Base-by-base conservation (phyloP, 176 grass and related monocot species). In the Zizania latifolia region DNA sequence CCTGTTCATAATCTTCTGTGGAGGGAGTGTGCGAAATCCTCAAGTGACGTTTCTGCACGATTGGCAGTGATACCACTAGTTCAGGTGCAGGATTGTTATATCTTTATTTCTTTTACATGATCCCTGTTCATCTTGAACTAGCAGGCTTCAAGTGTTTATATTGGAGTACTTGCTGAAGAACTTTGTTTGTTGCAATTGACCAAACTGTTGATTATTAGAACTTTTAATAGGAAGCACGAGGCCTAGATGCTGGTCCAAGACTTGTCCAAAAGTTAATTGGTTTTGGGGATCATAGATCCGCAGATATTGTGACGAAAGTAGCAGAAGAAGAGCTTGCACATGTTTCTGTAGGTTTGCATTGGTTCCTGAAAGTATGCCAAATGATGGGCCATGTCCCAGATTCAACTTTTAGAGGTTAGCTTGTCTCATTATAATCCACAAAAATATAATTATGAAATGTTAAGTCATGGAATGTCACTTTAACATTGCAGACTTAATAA, bases 1-100 rank as follows among this genome's bases (percentile, higher is more conserved):
- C 91, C 91, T 44, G 95, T 90, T 79, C 95, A 94, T 55, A 99
- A 99, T 73, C 78, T 99, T 51, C 69, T 99, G 24, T 94, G 95
- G 95, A 94, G 57, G 40, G 91, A 99, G 65, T 94, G 91, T 24
- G 82, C 87, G 43, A 99, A 90, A 89, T 86, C 91, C n/a, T 89
- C 86, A 70, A 64, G 46, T 75, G 89, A 94, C 50, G 89, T 99
- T 82, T 85, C 95, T 82, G 91, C 91, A 17, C 84, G 89, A 71
- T 78, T 99, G 86, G 95, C 91, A 56, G 95, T 83, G 32, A 99
- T 99, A 83, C 95, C 91, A 44, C 33, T 98, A 70, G 89, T 94
- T 41, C 89, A 98, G 95, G 95, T 98, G 60, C 32, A 14, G 29
- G 33, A 54, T 68, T 27, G 56, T 58, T 74, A 26, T 1, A n/a